Evolutionary conservation across 1,284 basidiomycete genomes (phyloP), one percentile per base, ranked within the genome.

Genomic region (Sporisorium exsertum): DNA sequence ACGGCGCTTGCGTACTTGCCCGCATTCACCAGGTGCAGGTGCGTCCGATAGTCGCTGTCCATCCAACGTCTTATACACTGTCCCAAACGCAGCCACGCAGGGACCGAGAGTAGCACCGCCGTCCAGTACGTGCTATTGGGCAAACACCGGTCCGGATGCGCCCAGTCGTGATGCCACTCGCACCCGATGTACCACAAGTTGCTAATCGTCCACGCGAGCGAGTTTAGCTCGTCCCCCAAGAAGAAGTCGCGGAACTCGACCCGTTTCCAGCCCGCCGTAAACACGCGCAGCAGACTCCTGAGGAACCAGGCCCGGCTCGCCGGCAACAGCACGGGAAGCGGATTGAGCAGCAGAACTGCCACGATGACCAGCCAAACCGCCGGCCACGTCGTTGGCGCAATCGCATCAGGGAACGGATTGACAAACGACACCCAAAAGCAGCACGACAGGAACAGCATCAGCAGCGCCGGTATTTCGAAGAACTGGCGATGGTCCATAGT

Each of bases 21-120:
- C 3, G 92, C 94, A 75, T 97, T 97, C 83, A 97, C 90, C 33
- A 97, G 87, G 88, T 97, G 94, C 0, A 92, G 92, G 29, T 87
- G 80, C 32, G 92, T 86, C 46, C 88, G 58, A 45, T 71, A 66
- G 29, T 78, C 87, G 9, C 92, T 93, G 84, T 97, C 95, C 42
- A 86, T 86, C 85, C 91, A 97, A 87, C 95, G 93, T 79, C 91
- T 92, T 46, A 96, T 81, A 85, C 93, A 94, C 85, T 98, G 95
- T 13, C 93, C 87, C 50, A 95, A 84, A 87, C 95, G 94, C 35
- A 91, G 87, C 1, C 92, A 62, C 16, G 92, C 88, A 0, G 94
- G 93, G 0, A 93, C 76, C 87, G 89, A 26, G 2, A 92, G 86
- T 2, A 89, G 77, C 73, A 90, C 91, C 2, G 83, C 76, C 5